Evolutionary conservation across 2,329 filamentous ascomycete genomes (phyloP).

Genomic region (Trichophyton equinum): DNA sequence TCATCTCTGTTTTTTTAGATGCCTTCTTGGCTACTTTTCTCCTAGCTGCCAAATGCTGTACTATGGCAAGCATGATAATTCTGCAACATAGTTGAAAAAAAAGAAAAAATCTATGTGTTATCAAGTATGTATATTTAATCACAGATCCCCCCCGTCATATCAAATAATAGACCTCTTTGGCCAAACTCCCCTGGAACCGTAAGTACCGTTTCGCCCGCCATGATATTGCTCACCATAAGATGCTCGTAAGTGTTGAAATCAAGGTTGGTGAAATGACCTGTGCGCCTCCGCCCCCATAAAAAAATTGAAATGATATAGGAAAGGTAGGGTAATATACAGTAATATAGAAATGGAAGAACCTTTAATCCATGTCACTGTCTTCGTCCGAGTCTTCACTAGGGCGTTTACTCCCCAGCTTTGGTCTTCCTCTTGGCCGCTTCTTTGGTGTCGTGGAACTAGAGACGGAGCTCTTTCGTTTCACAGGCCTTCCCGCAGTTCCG

Average conservation of each 20-base stretch:
- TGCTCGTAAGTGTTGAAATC: background rate
- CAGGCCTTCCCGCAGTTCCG: conserved; percentile 19
- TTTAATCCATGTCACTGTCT: conserved; percentile 14
- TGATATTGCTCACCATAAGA: background rate
- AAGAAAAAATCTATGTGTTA: background rate
- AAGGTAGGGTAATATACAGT: background rate
- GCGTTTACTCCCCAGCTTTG: conserved; percentile 22
- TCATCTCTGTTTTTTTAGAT: background rate
- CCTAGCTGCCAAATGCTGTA: no score
- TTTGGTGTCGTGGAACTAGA: conserved; percentile 27
- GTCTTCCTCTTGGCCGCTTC: conserved; percentile 24
- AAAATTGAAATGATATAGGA: background rate
- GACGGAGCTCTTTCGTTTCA: conserved; percentile 34
- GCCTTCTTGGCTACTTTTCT: background rate
- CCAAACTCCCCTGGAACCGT: background rate
- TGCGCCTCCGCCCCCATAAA: background rate
- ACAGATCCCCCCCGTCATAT: background rate
- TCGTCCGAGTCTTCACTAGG: conserved; percentile 30
- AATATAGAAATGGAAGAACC: background rate
- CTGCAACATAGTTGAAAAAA: no score
- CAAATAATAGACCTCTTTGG: background rate
- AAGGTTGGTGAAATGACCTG: background rate
- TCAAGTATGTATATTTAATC: background rate
- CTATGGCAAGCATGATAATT: no score
- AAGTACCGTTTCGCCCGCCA: background rate